phyloP scores from a whole-genome alignment of 495 filamentous ascomycete genomes.

The Poronia punctata region DNA sequence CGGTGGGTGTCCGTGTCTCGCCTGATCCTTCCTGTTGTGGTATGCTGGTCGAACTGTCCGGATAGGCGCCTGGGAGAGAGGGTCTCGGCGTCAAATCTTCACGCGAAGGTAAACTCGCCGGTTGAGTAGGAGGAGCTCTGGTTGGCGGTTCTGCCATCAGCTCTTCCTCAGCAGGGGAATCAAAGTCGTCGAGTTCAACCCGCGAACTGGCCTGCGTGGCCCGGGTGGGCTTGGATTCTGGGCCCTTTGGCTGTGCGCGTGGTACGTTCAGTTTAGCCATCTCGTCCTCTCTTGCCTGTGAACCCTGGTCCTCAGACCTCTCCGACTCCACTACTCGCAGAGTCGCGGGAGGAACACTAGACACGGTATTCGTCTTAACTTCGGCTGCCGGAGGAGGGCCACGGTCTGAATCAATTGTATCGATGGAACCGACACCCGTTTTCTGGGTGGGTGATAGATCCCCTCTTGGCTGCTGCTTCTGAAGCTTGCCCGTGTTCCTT shows the following conservation, averaged over 20 bases:
- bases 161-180: constrained; percentile 39
- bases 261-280: constrained; percentile 21
- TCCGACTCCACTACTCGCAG: constrained; percentile 58
- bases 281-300: constrained; percentile 27
- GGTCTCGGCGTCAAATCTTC: constrained; percentile 10
- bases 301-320: constrained; percentile 32
- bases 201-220: constrained; percentile 43
- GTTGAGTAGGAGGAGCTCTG: constrained; percentile 16
- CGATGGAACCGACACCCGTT: constrained; percentile 17
- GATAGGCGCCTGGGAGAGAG: constrained; percentile 29
- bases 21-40: constrained; percentile 21
- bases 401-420: constrained; percentile 19
- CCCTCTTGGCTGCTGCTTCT: constrained; percentile 55
- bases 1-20: constrained; percentile 20
- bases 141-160: constrained; percentile 18
- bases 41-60: constrained; percentile 29
- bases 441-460: constrained; percentile 49
- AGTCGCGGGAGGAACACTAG: constrained; percentile 43
- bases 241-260: constrained; percentile 26
- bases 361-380: constrained; percentile 32
- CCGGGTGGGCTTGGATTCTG: constrained; percentile 42
- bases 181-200: constrained; percentile 45
- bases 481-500: constrained; percentile 63
- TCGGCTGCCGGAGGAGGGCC: constrained; percentile 27
- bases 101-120: constrained; percentile 12